These are phyloP conservation scores for Pleurozium schreberi DNA, from an alignment of 225 moss, liverwort and hornwort genomes.

Conservation along the genomic window DNA sequence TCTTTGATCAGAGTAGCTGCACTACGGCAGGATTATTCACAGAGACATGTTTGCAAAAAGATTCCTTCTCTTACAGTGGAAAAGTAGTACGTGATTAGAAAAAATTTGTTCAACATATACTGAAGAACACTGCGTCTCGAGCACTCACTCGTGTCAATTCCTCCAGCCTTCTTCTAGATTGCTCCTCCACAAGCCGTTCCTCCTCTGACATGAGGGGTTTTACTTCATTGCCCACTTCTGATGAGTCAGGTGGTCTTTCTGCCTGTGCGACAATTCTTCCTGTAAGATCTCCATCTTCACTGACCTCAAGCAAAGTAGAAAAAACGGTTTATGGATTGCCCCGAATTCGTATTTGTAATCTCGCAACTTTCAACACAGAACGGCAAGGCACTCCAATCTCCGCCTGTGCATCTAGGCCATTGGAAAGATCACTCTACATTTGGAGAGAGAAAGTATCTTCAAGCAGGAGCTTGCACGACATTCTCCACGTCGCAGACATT, in stretches of 20 bases:
- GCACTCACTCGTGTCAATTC: slow-evolving; percentile 76
- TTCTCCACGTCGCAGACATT: not conserved
- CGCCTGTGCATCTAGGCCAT: not conserved
- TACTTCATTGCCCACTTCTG: slow-evolving; percentile 20
- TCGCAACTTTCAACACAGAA: not conserved
- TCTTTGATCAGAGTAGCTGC: not conserved
- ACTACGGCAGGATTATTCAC: not conserved
- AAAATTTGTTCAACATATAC: not conserved
- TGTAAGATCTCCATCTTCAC: slow-evolving; percentile 40
- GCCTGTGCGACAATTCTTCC: slow-evolving; percentile 56
- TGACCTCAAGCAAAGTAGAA: not conserved
- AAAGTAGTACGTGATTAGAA: not conserved
- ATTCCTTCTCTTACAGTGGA: not conserved
- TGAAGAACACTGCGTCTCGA: not conserved
- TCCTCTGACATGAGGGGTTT: slow-evolving; percentile 22
- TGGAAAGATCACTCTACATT: not conserved
- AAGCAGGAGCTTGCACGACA: not conserved
- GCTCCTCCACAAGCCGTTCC: slow-evolving; percentile 58
- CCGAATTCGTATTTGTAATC: not conserved
- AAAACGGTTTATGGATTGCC: not conserved
- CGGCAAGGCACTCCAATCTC: not conserved
- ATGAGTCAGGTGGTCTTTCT: slow-evolving; percentile 39
- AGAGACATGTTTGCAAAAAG: not conserved
- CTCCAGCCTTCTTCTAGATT: slow-evolving; percentile 60
- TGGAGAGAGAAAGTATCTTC: not conserved